These are phyloP conservation scores for Moesziomyces sp. DNA, from an alignment of 1,284 basidiomycete genomes.

Conservation along the genomic window DNA sequence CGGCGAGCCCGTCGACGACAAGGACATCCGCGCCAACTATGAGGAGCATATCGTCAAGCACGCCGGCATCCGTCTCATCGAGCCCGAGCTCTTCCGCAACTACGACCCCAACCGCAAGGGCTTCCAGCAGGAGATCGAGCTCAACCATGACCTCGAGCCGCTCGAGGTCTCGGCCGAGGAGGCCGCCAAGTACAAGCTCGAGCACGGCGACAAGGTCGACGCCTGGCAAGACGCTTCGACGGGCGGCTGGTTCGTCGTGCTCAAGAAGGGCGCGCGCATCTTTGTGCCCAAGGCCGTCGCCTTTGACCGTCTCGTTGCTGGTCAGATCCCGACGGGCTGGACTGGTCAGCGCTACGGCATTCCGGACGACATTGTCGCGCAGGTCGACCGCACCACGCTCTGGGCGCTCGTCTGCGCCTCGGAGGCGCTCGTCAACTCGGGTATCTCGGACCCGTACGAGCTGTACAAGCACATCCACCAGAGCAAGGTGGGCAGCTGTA, in stretches of 20 bases:
- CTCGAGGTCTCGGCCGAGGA: conserved; percentile 91
- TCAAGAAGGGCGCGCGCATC: conserved; percentile 97
- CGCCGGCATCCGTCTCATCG: conserved; percentile 94
- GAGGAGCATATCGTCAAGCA: conserved; percentile 93
- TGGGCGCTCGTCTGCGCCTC: conserved; percentile 96
- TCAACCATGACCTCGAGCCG: conserved; percentile 94
- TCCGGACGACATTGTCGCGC: conserved; percentile 94
- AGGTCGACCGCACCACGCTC: conserved; percentile 91
- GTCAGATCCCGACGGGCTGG: conserved; percentile 97
- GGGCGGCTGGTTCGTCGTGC: conserved; percentile 90
- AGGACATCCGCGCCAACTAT: conserved; percentile 91
- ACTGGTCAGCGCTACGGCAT: conserved; percentile 94
- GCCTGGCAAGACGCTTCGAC: conserved; percentile 86
- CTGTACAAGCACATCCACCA: conserved; percentile 86
- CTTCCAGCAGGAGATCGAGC: conserved; percentile 96
- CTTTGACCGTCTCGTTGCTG: conserved; percentile 93
- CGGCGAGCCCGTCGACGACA: conserved; percentile 97
- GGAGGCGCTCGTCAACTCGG: conserved; percentile 93
- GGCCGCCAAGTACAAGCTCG: conserved; percentile 92
- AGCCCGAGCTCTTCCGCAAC: conserved; percentile 95
- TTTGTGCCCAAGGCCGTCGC: conserved; percentile 93
- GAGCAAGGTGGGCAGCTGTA: conserved; percentile 77
- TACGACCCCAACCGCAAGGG: conserved; percentile 97
- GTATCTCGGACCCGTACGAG: conserved; percentile 93
- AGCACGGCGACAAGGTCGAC: conserved; percentile 96